phyloP scores from a whole-genome alignment of 2,329 filamentous ascomycete genomes.

The Calonectria hongkongensis region DNA sequence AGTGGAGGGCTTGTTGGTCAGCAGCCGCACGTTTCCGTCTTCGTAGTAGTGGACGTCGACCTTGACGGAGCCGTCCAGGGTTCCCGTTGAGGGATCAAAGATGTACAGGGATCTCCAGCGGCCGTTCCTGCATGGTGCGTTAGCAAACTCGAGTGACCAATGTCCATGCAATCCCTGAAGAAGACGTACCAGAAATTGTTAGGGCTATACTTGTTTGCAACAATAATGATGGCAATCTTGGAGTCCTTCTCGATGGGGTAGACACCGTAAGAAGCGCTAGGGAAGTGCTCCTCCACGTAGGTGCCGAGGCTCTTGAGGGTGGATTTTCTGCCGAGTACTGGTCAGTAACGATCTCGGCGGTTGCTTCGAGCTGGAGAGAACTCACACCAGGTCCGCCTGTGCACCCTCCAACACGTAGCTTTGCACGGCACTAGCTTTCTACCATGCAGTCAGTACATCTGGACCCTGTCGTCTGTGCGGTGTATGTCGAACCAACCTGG shows the following conservation, averaged over 20 bases:
- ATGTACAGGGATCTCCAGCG: constrained; percentile 95
- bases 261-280: constrained; percentile 85
- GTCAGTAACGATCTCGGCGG: constrained; percentile 42
- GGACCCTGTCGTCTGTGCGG: not conserved
- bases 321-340: constrained; percentile 78
- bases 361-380: not conserved
- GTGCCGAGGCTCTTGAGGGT: constrained; percentile 84
- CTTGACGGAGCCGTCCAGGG: constrained; percentile 86
- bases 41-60: constrained; percentile 99
- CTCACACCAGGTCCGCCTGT: constrained; percentile 87
- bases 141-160: constrained; percentile 36
- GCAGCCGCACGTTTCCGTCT: constrained; percentile 95
- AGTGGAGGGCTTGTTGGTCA: constrained; percentile 87
- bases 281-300: constrained; percentile 93
- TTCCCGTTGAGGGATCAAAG: constrained; percentile 80
- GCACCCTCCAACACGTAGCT: constrained; percentile 85
- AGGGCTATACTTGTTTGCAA: constrained; percentile 97
- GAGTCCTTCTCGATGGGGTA: constrained; percentile 87
- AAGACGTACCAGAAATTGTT: constrained; percentile 91
- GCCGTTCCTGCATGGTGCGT: constrained; percentile 81
- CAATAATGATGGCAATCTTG: constrained; percentile 86
- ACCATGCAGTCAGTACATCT: constrained; percentile 44
- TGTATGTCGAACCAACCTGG: constrained; percentile 71
- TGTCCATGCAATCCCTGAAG: not conserved
- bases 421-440: constrained; percentile 90